Conservation (phyloP, 345 rosid species). For the Eucalyptus marginata region DNA sequence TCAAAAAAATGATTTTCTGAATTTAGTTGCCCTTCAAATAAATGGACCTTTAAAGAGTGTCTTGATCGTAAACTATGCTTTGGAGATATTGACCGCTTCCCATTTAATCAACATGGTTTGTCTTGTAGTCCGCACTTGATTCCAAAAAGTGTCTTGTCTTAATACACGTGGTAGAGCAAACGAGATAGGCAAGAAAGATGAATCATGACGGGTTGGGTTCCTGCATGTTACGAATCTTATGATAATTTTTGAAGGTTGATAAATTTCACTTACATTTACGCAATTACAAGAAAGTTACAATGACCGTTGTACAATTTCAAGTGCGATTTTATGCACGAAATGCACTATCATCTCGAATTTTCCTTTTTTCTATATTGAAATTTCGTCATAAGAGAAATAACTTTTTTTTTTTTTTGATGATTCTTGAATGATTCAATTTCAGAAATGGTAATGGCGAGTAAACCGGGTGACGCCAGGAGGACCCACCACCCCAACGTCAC, state of each 20-base stretch:
- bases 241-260: background rate
- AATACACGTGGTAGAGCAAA: background rate
- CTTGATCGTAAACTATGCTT: background rate
- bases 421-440: too few species aligned
- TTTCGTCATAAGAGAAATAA: fast-evolving
- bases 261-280: background rate
- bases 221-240: background rate
- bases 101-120: background rate
- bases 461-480: too few species aligned
- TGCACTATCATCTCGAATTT: too few species aligned
- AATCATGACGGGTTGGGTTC: background rate
- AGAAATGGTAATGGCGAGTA: too few species aligned
- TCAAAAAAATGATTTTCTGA: background rate
- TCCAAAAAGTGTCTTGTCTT: background rate
- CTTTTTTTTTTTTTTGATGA: too few species aligned
- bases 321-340: too few species aligned
- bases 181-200: too few species aligned
- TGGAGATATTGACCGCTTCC: background rate
- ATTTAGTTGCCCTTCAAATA: too few species aligned
- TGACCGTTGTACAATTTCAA: too few species aligned
- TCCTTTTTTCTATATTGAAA: fast-evolving
- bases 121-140: background rate
- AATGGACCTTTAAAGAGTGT: background rate
- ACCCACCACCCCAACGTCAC: too few species aligned
- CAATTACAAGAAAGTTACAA: too few species aligned